phyloP scores from a whole-genome alignment of 257 asterid genomes.

The Oldenlandia corymbosa region DNA sequence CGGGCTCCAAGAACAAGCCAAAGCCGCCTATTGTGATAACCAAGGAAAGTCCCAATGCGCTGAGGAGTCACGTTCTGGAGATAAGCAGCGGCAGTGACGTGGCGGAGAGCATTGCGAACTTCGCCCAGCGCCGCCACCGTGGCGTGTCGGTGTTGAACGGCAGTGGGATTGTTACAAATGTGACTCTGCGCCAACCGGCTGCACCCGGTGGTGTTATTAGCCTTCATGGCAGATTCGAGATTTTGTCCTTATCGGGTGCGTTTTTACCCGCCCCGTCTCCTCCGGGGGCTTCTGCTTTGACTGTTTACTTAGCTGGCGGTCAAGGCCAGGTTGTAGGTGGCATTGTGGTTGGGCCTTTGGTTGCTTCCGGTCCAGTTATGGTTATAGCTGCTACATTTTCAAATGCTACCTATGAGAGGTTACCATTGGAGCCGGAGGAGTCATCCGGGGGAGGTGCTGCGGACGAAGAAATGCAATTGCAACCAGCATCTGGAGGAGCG shows the following conservation, averaged over 20 bases:
- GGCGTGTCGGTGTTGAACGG: constrained; percentile 78
- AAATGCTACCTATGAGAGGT: constrained; percentile 62
- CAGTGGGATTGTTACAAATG: constrained; percentile 54
- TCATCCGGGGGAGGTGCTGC: not conserved
- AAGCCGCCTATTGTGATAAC: constrained; percentile 61
- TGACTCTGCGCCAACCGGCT: constrained; percentile 55
- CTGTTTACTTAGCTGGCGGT: constrained; percentile 67
- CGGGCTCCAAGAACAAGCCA: constrained; percentile 69
- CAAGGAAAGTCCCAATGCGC: constrained; percentile 70
- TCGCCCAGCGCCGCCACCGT: constrained; percentile 51
- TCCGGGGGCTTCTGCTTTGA: constrained; percentile 51
- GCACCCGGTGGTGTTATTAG: constrained; percentile 47
- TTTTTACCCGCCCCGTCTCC: constrained; percentile 63
- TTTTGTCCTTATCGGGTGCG: constrained; percentile 63
- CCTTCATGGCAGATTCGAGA: constrained; percentile 66
- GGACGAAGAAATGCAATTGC: constrained; percentile 25
- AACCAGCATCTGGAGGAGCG: constrained; percentile 16
- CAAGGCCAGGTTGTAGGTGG: constrained; percentile 88
- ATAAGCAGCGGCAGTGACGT: constrained; percentile 56
- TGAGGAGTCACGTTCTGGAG: constrained; percentile 69
- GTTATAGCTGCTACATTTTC: constrained; percentile 70
- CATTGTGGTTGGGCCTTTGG: constrained; percentile 47
- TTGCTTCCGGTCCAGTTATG: constrained; percentile 81
- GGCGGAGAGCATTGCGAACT: constrained; percentile 45
- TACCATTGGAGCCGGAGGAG: constrained; percentile 55